phyloP scores from a whole-genome alignment of 139 green algal species.

The Chlorella sp. region DNA sequence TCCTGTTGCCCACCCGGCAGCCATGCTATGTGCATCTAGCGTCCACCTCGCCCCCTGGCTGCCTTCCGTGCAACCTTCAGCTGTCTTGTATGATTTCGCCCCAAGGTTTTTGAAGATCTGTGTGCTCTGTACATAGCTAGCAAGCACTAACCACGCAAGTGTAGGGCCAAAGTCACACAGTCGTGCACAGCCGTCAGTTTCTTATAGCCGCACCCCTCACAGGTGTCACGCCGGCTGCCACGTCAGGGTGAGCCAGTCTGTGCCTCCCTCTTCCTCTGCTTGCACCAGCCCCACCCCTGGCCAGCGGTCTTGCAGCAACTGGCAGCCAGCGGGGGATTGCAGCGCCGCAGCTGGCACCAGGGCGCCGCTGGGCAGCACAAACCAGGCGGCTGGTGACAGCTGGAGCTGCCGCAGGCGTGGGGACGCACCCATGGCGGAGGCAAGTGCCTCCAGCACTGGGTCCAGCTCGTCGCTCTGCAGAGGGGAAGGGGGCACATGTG shows the following conservation, averaged over 20 bases:
- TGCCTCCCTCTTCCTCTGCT: not conserved
- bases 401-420: not conserved
- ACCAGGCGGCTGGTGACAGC: not conserved
- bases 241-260: not conserved
- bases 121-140: too few relatives aligned
- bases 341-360: constrained; percentile 2
- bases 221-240: not conserved
- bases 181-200: too few relatives aligned
- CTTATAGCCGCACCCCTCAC: too few relatives aligned
- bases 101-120: too few relatives aligned
- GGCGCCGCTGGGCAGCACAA: not conserved
- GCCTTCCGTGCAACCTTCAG: too few relatives aligned
- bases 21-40: too few relatives aligned
- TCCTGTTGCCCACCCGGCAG: too few relatives aligned
- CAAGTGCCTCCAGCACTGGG: not conserved
- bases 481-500: not conserved
- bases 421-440: not conserved
- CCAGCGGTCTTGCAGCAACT: constrained; percentile 9
- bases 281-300: not conserved
- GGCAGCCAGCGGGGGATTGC: not conserved
- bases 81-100: too few relatives aligned
- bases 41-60: too few relatives aligned
- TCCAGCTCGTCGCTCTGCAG: not conserved
- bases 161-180: too few relatives aligned
- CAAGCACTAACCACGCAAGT: too few relatives aligned